Base-by-base conservation (phyloP, 2,329 filamentous ascomycete genomes). In the Colletotrichum scovillei region DNA sequence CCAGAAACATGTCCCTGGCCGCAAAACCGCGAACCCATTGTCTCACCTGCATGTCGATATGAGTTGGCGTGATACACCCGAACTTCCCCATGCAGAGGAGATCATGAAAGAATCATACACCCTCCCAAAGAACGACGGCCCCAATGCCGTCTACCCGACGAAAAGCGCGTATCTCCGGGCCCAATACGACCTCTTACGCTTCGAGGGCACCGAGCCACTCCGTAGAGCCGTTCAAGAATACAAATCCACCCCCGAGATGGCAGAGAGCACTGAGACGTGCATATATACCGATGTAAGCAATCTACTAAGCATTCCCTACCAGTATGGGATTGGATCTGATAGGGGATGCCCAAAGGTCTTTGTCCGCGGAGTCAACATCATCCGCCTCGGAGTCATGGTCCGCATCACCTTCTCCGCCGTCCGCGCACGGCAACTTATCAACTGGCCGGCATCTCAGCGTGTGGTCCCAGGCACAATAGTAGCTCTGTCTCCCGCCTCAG, bases 171-270 rank as follows among this genome's bases (percentile, higher is more conserved):
- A 97, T 71, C 84, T 98, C 0, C 85, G 90, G 38, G 88, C 90
- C 0, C 94, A 97, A 63, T 97, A 97, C 78, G 86, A 90, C 3
- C 88, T 98, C 1, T 86, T 95, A 8, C 88, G 95, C 3, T 93
- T 95, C 78, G 95, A 98, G 78, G 89, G 91, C 0, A 85, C 94
- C 3, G 89, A 92, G 14, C 88, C 92, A 1, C 85, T 98, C 0
- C 89, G 95, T 7, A 87, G 90, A 74, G 91, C 93, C 0, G 88
- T 97, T 1, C 82, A 84, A 0, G 82, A 86, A 14, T 88, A 93
- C 67, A 87, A 86, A 28, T 75, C 81, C 1, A 78, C 87, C 7
- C 91, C 92, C 0, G 74, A 78, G 0, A 90, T 91, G 81, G 81
- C 81, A 14, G 95, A 97, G 70, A 86, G 86, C 0, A 78, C 86